These are phyloP conservation scores for Eragrostis curvula DNA, from an alignment of 176 grass and related monocot species.

Conservation along the genomic window DNA sequence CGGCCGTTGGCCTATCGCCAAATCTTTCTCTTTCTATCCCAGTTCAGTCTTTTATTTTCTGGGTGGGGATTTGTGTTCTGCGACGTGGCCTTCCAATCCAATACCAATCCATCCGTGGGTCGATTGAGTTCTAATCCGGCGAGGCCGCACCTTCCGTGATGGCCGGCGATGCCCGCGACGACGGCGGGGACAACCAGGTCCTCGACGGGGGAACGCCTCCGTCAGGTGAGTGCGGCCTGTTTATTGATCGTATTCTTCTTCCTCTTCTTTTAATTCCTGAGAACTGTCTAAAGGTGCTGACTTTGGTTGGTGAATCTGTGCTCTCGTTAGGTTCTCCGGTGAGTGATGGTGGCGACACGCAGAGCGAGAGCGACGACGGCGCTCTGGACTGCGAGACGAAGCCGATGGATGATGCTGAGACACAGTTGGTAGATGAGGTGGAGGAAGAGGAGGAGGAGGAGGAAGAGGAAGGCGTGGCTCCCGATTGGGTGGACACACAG, in stretches of 20 bases:
- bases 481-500: conserved; percentile 34
- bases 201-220: conserved; percentile 37
- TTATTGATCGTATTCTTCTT: background rate
- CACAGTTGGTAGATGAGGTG: conserved; percentile 35
- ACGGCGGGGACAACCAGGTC: conserved; percentile 21
- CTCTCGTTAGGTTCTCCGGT: conserved; percentile 36
- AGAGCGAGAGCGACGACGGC: background rate
- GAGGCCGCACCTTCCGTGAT: background rate
- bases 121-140: background rate
- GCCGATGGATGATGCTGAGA: conserved; percentile 14
- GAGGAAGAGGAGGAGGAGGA: conserved; percentile 5
- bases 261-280: background rate
- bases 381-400: conserved; percentile 30
- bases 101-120: background rate
- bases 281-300: conserved; percentile 3
- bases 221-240: conserved; percentile 28
- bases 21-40: background rate
- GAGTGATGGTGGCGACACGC: conserved; percentile 17
- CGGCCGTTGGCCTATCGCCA: background rate
- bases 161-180: conserved; percentile 19
- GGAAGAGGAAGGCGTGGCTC: conserved; percentile 4
- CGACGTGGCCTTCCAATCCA: background rate
- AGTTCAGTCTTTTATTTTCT: background rate
- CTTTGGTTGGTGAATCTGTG: background rate
- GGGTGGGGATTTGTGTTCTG: background rate